Conservation (phyloP, 192 early-diverging fungal genomes). For the Backusella luteola region DNA sequence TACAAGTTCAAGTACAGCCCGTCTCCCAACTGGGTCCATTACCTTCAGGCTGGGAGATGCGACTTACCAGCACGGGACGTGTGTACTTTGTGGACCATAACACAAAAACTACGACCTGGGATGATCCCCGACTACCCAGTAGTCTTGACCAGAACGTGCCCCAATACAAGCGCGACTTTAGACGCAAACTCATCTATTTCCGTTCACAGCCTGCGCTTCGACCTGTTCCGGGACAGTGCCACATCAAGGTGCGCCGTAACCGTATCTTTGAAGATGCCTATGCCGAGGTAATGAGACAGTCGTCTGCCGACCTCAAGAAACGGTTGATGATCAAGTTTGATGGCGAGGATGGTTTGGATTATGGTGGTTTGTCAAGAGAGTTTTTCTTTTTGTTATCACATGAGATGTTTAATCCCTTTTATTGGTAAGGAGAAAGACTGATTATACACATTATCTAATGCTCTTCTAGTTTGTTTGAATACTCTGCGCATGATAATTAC, state of each 20-base stretch:
- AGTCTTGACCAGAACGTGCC: conserved; percentile 89
- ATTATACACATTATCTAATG: conserved; percentile 10
- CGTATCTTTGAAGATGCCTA: conserved; percentile 96
- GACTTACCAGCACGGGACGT: conserved; percentile 90
- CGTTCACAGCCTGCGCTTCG: conserved; percentile 90
- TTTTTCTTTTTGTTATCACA: conserved; percentile 98
- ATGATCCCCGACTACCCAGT: conserved; percentile 83
- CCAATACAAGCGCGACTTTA: conserved; percentile 98
- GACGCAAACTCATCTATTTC: conserved; percentile 97
- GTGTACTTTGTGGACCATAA: conserved; percentile 99
- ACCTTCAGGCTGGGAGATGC: conserved; percentile 99
- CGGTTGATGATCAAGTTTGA: conserved; percentile 98
- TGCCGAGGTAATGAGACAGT: conserved; percentile 93
- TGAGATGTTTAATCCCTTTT: conserved; percentile 97
- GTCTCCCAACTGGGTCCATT: conserved; percentile 80
- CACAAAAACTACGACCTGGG: conserved; percentile 98
- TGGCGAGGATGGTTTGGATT: conserved; percentile 97
- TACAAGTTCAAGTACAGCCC: conserved; percentile 71
- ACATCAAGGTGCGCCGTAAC: conserved; percentile 87
- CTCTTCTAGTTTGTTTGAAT: conserved; percentile 83
- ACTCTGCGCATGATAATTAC: conserved; percentile 97
- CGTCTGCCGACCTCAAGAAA: conserved; percentile 90
- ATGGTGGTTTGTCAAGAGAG: conserved; percentile 95
- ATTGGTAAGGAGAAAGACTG: conserved; percentile 18
- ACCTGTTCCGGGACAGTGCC: conserved; percentile 85